Evolutionary conservation across 768 basidiomycete genomes (phyloP), one percentile per base, ranked within the genome.

Genomic region (Mycena amicta): DNA sequence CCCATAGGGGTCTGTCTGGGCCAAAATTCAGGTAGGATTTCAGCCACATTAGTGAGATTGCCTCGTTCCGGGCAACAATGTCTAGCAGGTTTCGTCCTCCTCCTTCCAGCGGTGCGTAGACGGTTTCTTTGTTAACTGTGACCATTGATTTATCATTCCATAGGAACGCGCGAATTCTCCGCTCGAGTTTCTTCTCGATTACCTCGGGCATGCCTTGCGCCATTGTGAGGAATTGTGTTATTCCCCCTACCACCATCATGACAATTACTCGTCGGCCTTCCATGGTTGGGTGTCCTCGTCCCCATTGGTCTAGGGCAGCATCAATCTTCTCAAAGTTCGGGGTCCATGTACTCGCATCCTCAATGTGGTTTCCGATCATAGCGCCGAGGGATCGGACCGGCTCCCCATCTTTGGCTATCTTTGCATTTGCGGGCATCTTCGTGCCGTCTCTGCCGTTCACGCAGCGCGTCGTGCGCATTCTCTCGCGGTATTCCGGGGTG

Each of bases 121-220:
- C 39, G 3, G 29, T 43, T 4, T 41, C 62, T 3, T 12, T 22
- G 33, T 37, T 37, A 8, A 37, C 33, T 8, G 33, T 8, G 8
- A 37, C 18, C 33, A 37, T 37, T 37, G 8, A 8, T 18, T 37
- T 37, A 18, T 37, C 33, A 18, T 37, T 37, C 33, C 33, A 37
- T 3, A 58, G 51, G 8, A 66, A 66, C 12, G 49, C 27, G 3
- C 54, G 0, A 0, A 54, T 57, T 2, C 20, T 0, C 23, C 31
- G 39, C 0, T 56, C 60, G 0, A 64, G 26, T 18, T 6, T 50
- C 5, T 1, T 5, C 4, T 58, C 60, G 0, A 69, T 55, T 0
- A 30, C 11, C 3, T 50, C 43, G 0, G 67, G 68, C 68, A 70
- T 70, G 0, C 65, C 46, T 40, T 70, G 65, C 3, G 62, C 68